Percentiles rank a stretch among this genome's conserved stretches.
These are phyloP conservation scores for Fraxinus sp. DNA, from an alignment of 305 asterid species.

Conservation along the genomic window DNA sequence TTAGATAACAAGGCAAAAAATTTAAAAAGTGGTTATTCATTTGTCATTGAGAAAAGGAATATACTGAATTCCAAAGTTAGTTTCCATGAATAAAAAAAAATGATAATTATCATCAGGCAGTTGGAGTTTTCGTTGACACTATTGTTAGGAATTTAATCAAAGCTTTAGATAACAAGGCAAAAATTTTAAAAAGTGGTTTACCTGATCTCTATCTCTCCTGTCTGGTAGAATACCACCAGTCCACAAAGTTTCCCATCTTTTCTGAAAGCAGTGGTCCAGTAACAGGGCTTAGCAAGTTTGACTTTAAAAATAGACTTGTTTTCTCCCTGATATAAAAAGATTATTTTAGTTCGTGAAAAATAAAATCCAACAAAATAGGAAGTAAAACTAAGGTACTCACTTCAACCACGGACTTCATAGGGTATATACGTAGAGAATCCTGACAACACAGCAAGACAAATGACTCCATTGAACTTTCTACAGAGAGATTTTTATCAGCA, in stretches of 20 bases:
- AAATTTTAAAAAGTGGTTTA: conserved; percentile 33
- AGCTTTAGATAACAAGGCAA: conserved; percentile 14
- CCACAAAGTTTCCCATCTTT: conserved; percentile 58
- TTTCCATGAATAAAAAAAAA: conserved; percentile 1
- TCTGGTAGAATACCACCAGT: conserved; percentile 58
- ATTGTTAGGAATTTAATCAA: conserved; percentile 16
- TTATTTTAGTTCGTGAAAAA: conserved; percentile 25
- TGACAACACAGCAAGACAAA: conserved; percentile 67
- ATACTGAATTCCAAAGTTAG: not conserved
- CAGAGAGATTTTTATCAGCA: conserved; percentile 36
- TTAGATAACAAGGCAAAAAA: too few species aligned
- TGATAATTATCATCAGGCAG: not conserved
- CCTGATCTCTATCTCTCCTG: conserved; percentile 86
- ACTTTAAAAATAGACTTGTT: conserved; percentile 59
- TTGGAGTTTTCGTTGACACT: conserved; percentile 8
- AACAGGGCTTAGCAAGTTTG: conserved; percentile 71
- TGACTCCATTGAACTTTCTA: conserved; percentile 43
- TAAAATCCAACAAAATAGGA: conserved; percentile 20
- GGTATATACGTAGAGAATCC: conserved; percentile 52
- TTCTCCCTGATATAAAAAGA: conserved; percentile 55
- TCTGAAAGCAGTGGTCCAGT: conserved; percentile 65
- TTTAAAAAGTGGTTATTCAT: not conserved
- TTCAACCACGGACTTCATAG: conserved; percentile 62
- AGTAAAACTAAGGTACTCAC: conserved; percentile 40
- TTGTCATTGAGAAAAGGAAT: conserved; percentile 16